Conservation (phyloP, 129 eudicot species). For the Heracleum sosnowskyi region DNA sequence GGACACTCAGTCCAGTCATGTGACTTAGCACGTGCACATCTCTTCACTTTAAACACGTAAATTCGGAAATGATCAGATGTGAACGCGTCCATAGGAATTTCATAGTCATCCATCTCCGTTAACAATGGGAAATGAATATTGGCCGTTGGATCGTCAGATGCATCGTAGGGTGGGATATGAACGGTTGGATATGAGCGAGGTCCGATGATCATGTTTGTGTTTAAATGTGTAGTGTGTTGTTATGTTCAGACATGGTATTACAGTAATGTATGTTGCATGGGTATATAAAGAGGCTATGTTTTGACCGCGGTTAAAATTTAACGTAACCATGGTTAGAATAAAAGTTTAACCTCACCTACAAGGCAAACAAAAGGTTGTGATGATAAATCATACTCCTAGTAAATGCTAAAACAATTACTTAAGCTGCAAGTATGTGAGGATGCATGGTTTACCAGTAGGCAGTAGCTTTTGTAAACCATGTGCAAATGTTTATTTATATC, state of each 20-base stretch:
- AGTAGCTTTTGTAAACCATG: neutral
- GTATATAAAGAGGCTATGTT: slow-evolving; percentile 1
- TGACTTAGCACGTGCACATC: slow-evolving; percentile 81
- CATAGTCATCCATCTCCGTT: slow-evolving; percentile 31
- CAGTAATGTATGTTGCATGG: no score
- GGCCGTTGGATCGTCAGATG: slow-evolving; percentile 33
- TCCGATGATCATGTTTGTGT: slow-evolving; percentile 47
- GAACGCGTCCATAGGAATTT: slow-evolving; percentile 50
- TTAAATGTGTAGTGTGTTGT: neutral
- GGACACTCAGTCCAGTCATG: slow-evolving; percentile 99
- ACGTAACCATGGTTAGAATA: slow-evolving; percentile 14
- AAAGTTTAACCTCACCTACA: neutral
- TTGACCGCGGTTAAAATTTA: neutral
- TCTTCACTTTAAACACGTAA: slow-evolving; percentile 68
- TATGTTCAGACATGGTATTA: neutral
- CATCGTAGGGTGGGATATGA: slow-evolving; percentile 51
- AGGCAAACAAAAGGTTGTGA: neutral
- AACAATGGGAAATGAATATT: slow-evolving; percentile 22
- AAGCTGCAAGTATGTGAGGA: neutral
- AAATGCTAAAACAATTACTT: neutral
- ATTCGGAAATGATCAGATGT: slow-evolving; percentile 73
- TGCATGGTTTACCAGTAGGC: neutral
- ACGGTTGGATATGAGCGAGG: slow-evolving; percentile 64
- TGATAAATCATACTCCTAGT: no score
- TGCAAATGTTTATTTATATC: neutral